A percentile compares a stretch with the other conserved stretches of the same genome.
Evolutionary conservation across 768 basidiomycete genomes (phyloP).

Genomic region (Coprinopsis cinerea): DNA sequence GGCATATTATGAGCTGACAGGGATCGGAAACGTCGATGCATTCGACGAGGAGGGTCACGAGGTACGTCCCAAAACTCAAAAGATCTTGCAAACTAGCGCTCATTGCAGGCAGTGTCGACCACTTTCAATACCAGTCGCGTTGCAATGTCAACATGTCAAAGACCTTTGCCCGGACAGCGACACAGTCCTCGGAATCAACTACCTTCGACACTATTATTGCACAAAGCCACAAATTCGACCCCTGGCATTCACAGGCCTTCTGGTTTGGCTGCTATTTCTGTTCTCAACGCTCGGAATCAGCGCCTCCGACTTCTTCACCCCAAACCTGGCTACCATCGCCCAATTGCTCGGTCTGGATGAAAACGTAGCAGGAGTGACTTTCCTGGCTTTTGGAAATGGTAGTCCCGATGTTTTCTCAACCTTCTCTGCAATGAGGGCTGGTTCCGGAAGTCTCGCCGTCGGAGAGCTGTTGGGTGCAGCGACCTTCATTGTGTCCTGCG

Average conservation of each 20-base stretch:
- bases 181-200: conserved; percentile 67
- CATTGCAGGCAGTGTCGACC: conserved; percentile 54
- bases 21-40: not conserved
- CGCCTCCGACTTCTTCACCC: conserved; percentile 96
- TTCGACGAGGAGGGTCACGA: not conserved
- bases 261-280: conserved; percentile 83
- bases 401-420: conserved; percentile 96
- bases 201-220: conserved; percentile 71
- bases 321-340: conserved; percentile 89
- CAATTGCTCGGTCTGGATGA: conserved; percentile 83
- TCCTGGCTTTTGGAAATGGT: conserved; percentile 95
- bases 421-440: conserved; percentile 82
- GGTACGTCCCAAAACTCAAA: conserved; percentile 2
- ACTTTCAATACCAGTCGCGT: conserved; percentile 39
- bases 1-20: conserved; percentile 1
- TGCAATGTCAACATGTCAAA: conserved; percentile 64
- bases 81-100: not conserved
- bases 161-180: conserved; percentile 49
- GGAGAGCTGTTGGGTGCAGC: conserved; percentile 96
- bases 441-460: conserved; percentile 85
- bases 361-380: conserved; percentile 92
- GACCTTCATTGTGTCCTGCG: conserved; percentile 91
- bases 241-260: conserved; percentile 51
- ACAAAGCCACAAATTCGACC: conserved; percentile 49
- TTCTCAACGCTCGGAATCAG: conserved; percentile 95